phyloP scores from a whole-genome alignment of 306 rosid genomes.

The Pyrus bretschneideri region DNA sequence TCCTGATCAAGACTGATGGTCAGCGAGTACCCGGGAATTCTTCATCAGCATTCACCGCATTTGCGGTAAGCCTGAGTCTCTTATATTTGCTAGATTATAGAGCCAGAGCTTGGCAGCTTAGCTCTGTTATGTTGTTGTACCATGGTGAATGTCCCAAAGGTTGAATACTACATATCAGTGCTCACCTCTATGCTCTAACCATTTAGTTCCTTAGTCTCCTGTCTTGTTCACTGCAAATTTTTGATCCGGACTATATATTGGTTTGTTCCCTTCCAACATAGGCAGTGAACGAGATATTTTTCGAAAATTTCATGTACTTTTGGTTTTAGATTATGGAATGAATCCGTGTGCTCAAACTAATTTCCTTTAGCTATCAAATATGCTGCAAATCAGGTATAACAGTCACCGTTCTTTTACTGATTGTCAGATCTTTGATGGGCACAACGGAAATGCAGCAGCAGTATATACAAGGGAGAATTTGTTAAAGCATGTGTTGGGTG shows the following conservation, averaged over 20 bases:
- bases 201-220: not conserved
- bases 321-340: slow-evolving; percentile 2
- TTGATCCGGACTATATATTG: not conserved
- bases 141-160: not conserved
- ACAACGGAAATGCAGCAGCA: slow-evolving; percentile 97
- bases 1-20: slow-evolving; percentile 71
- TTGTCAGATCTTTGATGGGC: slow-evolving; percentile 92
- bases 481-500: slow-evolving; percentile 84
- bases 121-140: not conserved
- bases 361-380: slow-evolving; percentile 14
- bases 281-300: not conserved
- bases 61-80: slow-evolving; percentile 52
- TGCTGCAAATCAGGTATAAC: not conserved
- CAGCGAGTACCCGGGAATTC: slow-evolving; percentile 74
- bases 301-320: not conserved
- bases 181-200: not conserved
- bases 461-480: slow-evolving; percentile 69
- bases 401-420: slow-evolving; percentile 16
- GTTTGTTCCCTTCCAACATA: not conserved
- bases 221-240: not conserved
- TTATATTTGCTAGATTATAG: not conserved
- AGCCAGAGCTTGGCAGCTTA: not conserved
- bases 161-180: not conserved
- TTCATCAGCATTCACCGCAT: slow-evolving; percentile 69
- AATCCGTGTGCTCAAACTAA: slow-evolving; percentile 8